A percentile compares a stretch with the other conserved stretches of the same genome.
Conservation (phyloP, 768 basidiomycete species). For the Termitomyces sp. region DNA sequence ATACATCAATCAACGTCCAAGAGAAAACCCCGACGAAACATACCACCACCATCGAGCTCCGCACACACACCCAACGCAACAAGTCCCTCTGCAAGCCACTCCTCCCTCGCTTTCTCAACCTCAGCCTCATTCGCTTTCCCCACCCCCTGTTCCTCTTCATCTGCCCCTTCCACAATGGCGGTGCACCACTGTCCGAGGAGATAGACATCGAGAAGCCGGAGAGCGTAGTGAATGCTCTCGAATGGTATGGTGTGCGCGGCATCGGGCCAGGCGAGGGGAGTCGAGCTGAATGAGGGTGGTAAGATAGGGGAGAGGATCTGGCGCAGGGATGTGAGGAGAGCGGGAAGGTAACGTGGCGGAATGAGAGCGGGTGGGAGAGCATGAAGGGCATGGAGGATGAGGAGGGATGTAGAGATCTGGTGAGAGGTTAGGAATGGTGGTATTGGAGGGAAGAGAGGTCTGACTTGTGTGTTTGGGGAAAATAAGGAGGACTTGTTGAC, state of each 20-base stretch:
- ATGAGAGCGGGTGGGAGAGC: conserved; percentile 43
- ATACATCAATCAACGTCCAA: not conserved
- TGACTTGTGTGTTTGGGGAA: conserved; percentile 26
- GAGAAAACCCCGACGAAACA: conserved; percentile 1
- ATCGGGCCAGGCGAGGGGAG: conserved; percentile 26
- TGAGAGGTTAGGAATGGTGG: not conserved
- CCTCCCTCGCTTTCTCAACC: conserved; percentile 33
- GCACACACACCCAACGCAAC: conserved; percentile 47
- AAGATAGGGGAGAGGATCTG: conserved; percentile 28
- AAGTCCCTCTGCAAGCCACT: conserved; percentile 43
- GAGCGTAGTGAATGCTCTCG: conserved; percentile 46
- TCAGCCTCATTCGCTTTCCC: conserved; percentile 6
- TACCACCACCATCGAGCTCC: conserved; percentile 28
- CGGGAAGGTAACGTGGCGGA: conserved; percentile 25
- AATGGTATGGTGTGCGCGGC: conserved; percentile 23
- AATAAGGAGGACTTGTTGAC: conserved; percentile 31
- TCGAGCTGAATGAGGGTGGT: conserved; percentile 30
- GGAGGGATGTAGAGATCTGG: conserved; percentile 51
- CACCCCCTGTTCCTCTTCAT: conserved; percentile 6
- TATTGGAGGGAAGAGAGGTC: conserved; percentile 10
- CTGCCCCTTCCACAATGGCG: conserved; percentile 1
- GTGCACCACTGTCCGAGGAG: conserved; percentile 53
- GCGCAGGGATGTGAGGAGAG: conserved; percentile 28
- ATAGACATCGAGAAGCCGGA: conserved; percentile 58
- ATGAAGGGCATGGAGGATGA: conserved; percentile 46